A percentile compares a stretch with the other conserved stretches of the same genome.
These are phyloP conservation scores for Kuraishia floccosa DNA, from an alignment of 805 yeast genomes.

Conservation along the genomic window DNA sequence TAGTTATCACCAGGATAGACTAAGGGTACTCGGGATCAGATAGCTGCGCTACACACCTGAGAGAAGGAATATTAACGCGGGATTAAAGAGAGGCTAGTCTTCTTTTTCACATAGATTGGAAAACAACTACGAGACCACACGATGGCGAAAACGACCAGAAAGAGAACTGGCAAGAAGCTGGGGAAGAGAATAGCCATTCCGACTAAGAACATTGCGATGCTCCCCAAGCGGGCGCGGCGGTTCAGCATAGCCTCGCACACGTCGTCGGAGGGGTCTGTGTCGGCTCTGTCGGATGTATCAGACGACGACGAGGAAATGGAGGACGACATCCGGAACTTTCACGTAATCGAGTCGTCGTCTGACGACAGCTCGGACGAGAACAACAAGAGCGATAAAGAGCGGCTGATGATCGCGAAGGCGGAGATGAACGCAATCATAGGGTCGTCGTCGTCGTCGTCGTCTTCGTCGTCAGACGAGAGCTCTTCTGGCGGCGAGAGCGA, in stretches of 20 bases:
- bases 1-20: too few species aligned
- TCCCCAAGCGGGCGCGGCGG: constrained; percentile 6
- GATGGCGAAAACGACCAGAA: constrained; percentile 1
- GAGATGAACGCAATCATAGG: constrained; percentile 14
- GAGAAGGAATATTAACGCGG: too few species aligned
- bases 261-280: constrained; percentile 7
- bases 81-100: too few species aligned
- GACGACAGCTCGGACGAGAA: constrained; percentile 11
- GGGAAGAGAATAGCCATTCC: not conserved
- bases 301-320: constrained; percentile 14
- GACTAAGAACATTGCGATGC: not conserved
- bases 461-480: too few species aligned
- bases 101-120: too few species aligned
- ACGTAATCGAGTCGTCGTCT: too few species aligned
- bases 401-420: constrained; percentile 8
- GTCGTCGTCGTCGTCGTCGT: too few species aligned
- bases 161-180: constrained; percentile 1
- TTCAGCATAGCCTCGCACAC: constrained; percentile 11
- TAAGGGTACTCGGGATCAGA: too few species aligned
- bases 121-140: too few species aligned
- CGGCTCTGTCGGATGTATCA: constrained; percentile 12
- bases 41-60: too few species aligned
- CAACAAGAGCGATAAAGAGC: constrained; percentile 18
- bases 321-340: constrained; percentile 19
- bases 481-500: too few species aligned